Evolutionary conservation across 495 filamentous ascomycete species (phyloP).

Genomic region (Penicillium bovifimosum): DNA sequence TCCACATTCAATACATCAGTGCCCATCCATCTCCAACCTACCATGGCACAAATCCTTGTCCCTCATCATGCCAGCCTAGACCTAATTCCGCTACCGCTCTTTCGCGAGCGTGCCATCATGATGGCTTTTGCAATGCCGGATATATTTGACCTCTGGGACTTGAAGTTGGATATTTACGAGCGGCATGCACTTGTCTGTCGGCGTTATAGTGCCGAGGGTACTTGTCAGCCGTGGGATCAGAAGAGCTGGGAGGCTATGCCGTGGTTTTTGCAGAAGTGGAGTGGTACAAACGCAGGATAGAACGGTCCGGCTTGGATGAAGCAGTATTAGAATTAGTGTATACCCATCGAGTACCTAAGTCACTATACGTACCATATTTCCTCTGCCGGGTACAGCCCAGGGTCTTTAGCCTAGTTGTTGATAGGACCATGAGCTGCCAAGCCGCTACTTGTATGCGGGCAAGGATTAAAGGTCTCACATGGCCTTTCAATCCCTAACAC

Average conservation of each 20-base stretch:
- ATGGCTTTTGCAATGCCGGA: constrained; percentile 27
- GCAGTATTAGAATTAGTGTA: not conserved
- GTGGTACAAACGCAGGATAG: not conserved
- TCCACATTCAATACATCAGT: constrained; percentile 18
- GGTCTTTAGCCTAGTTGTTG: too few species aligned
- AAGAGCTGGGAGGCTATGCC: constrained; percentile 33
- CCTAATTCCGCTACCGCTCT: constrained; percentile 36
- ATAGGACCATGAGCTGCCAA: too few species aligned
- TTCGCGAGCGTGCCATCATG: constrained; percentile 36
- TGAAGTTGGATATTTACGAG: constrained; percentile 39
- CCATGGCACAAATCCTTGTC: constrained; percentile 40
- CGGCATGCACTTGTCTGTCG: constrained; percentile 21
- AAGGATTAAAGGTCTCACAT: too few species aligned
- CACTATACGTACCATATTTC: too few species aligned
- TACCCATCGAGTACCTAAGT: not conserved
- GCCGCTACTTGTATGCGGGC: too few species aligned
- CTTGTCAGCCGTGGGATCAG: constrained; percentile 30
- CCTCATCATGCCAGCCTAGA: constrained; percentile 42
- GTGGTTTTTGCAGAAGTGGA: constrained; percentile 37
- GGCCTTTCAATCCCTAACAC: too few species aligned
- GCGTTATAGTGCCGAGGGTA: constrained; percentile 4
- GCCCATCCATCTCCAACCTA: constrained; percentile 38
- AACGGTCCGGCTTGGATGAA: not conserved
- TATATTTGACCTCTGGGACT: constrained; percentile 31
- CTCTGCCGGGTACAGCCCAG: too few species aligned